Conservation (phyloP, 1,284 basidiomycete species). For the Rhodotorula glutinis region DNA sequence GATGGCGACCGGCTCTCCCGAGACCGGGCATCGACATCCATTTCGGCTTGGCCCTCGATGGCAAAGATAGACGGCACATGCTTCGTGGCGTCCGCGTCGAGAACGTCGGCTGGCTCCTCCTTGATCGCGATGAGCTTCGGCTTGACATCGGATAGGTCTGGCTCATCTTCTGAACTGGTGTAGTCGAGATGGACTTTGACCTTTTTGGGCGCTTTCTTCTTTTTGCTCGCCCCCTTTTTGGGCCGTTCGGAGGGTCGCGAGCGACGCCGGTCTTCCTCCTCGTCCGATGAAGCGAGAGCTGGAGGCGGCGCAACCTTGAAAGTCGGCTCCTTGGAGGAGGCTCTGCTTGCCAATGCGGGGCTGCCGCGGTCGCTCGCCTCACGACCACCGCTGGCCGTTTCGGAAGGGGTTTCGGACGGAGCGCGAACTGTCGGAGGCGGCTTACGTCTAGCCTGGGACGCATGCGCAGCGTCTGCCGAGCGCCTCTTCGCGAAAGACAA, state of each 20-base stretch:
- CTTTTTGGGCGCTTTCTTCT: slow-evolving; percentile 21
- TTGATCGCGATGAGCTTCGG: slow-evolving; percentile 1
- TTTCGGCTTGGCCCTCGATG: background rate
- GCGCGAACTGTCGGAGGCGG: slow-evolving; percentile 5
- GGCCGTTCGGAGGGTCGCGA: slow-evolving; percentile 33
- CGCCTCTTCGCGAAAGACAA: slow-evolving; percentile 30
- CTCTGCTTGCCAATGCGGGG: background rate
- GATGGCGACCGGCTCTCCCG: background rate
- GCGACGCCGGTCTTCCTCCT: slow-evolving; percentile 54
- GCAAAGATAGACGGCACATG: background rate
- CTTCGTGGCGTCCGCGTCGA: background rate
- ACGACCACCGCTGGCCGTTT: slow-evolving; percentile 9
- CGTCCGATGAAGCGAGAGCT: too few relatives aligned
- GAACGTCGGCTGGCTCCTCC: slow-evolving; percentile 10
- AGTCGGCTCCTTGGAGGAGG: background rate
- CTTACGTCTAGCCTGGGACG: background rate
- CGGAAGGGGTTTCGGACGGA: slow-evolving; percentile 31
- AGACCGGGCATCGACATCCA: slow-evolving; percentile 22
- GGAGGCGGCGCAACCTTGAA: slow-evolving; percentile 1
- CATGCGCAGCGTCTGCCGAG: background rate
- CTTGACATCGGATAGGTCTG: slow-evolving; percentile 22
- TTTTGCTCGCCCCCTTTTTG: slow-evolving; percentile 1
- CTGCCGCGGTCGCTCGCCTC: slow-evolving; percentile 7
- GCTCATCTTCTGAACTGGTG: slow-evolving; percentile 46
- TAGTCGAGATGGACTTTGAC: slow-evolving; percentile 36